A percentile compares a stretch with the other conserved stretches of the same genome.
Evolutionary conservation across 2,329 filamentous ascomycete species (phyloP).

Genomic region (Sclerotinia nivalis): DNA sequence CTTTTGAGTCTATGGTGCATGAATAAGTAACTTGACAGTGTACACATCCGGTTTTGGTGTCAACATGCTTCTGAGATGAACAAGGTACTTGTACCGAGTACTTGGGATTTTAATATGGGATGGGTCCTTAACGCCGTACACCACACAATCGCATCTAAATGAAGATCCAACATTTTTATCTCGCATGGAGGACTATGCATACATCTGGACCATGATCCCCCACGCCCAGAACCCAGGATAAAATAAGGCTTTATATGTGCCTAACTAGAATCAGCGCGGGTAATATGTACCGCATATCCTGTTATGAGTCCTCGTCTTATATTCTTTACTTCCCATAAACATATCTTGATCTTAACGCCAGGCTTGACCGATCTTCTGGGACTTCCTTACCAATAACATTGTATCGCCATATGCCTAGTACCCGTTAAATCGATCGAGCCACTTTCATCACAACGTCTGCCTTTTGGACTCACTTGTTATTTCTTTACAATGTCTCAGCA

Average conservation of each 20-base stretch:
- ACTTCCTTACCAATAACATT: neutral
- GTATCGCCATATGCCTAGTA: neutral
- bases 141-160: neutral
- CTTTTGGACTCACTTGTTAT: neutral
- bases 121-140: neutral
- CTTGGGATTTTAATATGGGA: neutral
- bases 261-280: neutral
- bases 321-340: neutral
- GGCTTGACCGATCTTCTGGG: neutral
- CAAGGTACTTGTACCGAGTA: neutral
- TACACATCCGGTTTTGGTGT: neutral
- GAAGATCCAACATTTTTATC: neutral
- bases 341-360: neutral
- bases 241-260: neutral
- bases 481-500: neutral
- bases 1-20: no score
- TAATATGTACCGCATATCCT: neutral
- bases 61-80: neutral
- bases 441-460: neutral
- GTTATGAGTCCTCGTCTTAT: neutral
- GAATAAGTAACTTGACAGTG: no score
- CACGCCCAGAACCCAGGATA: neutral
- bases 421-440: neutral
- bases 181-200: neutral
- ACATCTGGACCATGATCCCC: neutral